Percentiles rank a stretch among this genome's conserved stretches.
Evolutionary conservation across 2,329 filamentous ascomycete species (phyloP).

Genomic region (Coniochaeta ligniaria): DNA sequence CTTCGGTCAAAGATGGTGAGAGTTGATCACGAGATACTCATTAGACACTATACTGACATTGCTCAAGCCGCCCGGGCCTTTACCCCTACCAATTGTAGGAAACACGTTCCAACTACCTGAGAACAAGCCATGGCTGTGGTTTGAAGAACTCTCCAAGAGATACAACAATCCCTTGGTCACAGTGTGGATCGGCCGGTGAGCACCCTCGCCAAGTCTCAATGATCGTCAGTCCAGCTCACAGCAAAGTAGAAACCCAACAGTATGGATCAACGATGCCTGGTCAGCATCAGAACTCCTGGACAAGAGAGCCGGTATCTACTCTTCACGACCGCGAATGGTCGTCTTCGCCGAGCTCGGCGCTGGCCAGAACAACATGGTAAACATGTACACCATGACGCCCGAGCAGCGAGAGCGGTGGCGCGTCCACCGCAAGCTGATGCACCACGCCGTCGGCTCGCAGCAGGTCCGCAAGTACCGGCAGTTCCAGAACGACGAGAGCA

Average conservation of each 20-base stretch:
- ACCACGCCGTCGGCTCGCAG: conserved; percentile 45
- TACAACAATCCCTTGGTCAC: conserved; percentile 44
- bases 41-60: conserved; percentile 6
- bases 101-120: conserved; percentile 48
- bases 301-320: conserved; percentile 43
- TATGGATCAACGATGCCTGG: conserved; percentile 42
- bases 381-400: conserved; percentile 31
- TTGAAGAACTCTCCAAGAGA: conserved; percentile 42
- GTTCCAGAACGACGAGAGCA: conserved; percentile 53
- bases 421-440: conserved; percentile 41
- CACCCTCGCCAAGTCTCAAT: neutral
- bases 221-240: neutral
- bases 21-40: neutral
- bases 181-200: conserved; percentile 45
- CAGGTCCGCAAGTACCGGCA: conserved; percentile 43
- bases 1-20: conserved; percentile 34
- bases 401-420: conserved; percentile 35
- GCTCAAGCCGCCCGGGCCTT: conserved; percentile 38
- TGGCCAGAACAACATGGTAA: conserved; percentile 34
- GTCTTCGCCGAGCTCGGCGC: conserved; percentile 38
- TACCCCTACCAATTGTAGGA: conserved; percentile 45
- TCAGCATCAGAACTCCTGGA: conserved; percentile 47
- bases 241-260: conserved; percentile 26
- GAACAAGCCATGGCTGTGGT: conserved; percentile 50
- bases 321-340: conserved; percentile 40